phyloP scores from a whole-genome alignment of 2,329 filamentous ascomycete genomes.

The Emergomyces africanus region DNA sequence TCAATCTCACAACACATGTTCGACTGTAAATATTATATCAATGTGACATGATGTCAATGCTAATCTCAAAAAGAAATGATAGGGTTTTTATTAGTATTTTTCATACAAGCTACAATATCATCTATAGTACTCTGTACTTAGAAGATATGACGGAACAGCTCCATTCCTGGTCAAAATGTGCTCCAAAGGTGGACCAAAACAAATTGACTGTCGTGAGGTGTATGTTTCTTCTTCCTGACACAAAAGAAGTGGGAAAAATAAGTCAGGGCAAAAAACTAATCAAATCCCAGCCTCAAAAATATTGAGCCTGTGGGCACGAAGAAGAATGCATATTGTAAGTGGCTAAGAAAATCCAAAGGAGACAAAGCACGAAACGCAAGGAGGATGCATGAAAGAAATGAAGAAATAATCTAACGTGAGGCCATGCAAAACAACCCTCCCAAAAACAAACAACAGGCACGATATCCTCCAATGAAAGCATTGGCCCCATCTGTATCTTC shows the following conservation, averaged over 20 bases:
- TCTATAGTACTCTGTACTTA: too few species aligned
- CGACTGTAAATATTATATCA: too few species aligned
- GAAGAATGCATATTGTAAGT: not conserved
- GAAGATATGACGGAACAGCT: not conserved
- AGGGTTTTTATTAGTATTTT: too few species aligned
- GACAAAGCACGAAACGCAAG: conserved; percentile 10
- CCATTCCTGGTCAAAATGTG: not conserved
- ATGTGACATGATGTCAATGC: too few species aligned
- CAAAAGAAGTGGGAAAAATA: not conserved
- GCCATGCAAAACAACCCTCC: not conserved
- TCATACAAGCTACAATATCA: too few species aligned
- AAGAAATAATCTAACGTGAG: not conserved
- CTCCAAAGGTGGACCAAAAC: not conserved
- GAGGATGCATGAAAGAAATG: not conserved
- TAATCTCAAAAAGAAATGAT: too few species aligned
- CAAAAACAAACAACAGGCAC: not conserved
- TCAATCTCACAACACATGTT: too few species aligned
- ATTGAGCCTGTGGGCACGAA: not conserved
- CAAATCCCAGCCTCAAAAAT: not conserved
- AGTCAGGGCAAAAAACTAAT: not conserved
- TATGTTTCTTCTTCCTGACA: not conserved
- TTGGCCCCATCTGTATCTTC: conserved; percentile 15
- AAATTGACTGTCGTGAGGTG: not conserved
- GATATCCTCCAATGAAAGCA: not conserved
- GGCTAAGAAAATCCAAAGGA: not conserved